phyloP scores from a whole-genome alignment of 164 flowering plant species.

The Macadamia integrifolia region DNA sequence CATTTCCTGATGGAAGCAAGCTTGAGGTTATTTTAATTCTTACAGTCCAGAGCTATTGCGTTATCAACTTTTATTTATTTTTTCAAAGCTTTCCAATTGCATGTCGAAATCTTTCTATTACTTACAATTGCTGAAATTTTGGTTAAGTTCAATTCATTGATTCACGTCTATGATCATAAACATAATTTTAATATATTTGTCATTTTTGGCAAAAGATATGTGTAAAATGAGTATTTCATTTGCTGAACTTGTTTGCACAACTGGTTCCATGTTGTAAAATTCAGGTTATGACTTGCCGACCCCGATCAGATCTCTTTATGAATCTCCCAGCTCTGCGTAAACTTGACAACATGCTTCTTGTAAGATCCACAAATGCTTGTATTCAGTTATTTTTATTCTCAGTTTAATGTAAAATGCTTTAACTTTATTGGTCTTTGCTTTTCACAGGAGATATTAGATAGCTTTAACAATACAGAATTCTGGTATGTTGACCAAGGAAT shows the following conservation, averaged over 20 bases:
- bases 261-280: background rate
- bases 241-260: no score
- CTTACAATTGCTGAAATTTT: background rate
- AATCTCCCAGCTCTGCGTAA: slow-evolving; percentile 89
- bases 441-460: slow-evolving; percentile 6
- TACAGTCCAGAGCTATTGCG: background rate
- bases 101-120: background rate
- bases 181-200: no score
- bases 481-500: slow-evolving; percentile 11
- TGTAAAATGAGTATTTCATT: no score
- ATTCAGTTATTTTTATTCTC: background rate
- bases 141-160: background rate
- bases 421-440: background rate
- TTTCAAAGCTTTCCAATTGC: no score
- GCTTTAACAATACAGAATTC: slow-evolving; percentile 7
- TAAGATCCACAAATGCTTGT: slow-evolving; percentile 28
- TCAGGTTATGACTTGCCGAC: slow-evolving; percentile 94
- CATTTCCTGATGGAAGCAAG: slow-evolving; percentile 82
- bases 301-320: slow-evolving; percentile 72
- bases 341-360: slow-evolving; percentile 93
- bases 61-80: no score
- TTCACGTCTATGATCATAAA: no score
- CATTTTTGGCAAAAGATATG: no score
- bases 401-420: background rate
- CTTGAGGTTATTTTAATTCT: slow-evolving; percentile 58